Evolutionary conservation across 305 asterid species (phyloP).

Genomic region (Fraxinus albicans): DNA sequence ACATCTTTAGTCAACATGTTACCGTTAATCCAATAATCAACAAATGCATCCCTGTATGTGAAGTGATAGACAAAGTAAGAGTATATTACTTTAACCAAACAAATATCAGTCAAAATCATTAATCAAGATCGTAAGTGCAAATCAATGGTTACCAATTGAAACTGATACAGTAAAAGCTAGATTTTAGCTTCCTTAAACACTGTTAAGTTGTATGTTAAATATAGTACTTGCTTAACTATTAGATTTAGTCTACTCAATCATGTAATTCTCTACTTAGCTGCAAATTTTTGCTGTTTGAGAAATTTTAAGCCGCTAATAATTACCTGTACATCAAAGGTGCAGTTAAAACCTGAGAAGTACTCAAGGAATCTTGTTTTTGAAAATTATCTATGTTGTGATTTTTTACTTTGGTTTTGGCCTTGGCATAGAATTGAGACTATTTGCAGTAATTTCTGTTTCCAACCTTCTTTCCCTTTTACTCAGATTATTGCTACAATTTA

Average conservation of each 20-base stretch:
- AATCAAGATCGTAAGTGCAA: slow-evolving; percentile 12
- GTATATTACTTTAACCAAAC: slow-evolving; percentile 16
- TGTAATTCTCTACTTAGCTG: neutral
- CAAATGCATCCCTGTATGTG: slow-evolving; percentile 78
- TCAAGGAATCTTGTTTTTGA: neutral
- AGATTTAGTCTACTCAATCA: neutral
- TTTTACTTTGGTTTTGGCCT: neutral
- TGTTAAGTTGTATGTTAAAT: neutral
- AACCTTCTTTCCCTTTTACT: neutral
- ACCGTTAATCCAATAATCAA: slow-evolving; percentile 79
- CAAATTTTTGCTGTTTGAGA: neutral
- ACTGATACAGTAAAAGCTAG: slow-evolving; percentile 3
- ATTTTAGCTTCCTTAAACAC: neutral
- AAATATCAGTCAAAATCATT: slow-evolving; percentile 12
- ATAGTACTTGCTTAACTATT: neutral
- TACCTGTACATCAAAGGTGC: neutral
- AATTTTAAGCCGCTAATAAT: neutral
- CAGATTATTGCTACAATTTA: neutral
- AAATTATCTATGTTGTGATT: neutral
- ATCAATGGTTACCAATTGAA: slow-evolving; percentile 10
- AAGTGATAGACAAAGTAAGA: slow-evolving; percentile 27
- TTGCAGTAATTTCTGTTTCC: neutral
- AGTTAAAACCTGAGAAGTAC: neutral
- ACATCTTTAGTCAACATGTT: slow-evolving; percentile 81
- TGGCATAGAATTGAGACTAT: neutral